phyloP scores from a whole-genome alignment of 495 filamentous ascomycete species.

The Bombardia bombarda region DNA sequence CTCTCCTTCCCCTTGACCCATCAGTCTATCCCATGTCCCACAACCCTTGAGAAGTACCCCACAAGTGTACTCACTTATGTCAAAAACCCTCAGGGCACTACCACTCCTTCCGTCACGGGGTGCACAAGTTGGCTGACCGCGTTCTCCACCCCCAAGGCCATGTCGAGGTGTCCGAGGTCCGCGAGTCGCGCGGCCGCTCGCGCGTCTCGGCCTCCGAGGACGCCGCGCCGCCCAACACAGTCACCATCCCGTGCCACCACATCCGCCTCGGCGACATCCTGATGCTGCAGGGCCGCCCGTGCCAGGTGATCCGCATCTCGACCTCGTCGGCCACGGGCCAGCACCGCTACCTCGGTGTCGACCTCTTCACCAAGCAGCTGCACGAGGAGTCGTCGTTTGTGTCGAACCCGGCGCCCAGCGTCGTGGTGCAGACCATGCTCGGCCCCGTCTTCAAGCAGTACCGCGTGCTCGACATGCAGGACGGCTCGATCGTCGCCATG shows the following conservation, averaged over 20 bases:
- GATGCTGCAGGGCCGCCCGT: slow-evolving; percentile 97
- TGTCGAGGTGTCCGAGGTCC: slow-evolving; percentile 44
- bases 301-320: slow-evolving; percentile 99
- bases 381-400: slow-evolving; percentile 98
- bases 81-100: slow-evolving; percentile 65
- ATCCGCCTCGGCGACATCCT: slow-evolving; percentile 97
- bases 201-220: slow-evolving; percentile 14
- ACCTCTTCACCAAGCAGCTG: slow-evolving; percentile 98
- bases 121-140: slow-evolving; percentile 77
- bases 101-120: slow-evolving; percentile 84
- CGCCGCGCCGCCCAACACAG: slow-evolving; percentile 61
- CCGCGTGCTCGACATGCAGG: slow-evolving; percentile 95
- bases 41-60: no score
- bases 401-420: slow-evolving; percentile 90
- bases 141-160: slow-evolving; percentile 58
- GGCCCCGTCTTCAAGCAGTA: slow-evolving; percentile 99
- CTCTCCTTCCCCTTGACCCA: slow-evolving; percentile 1
- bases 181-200: slow-evolving; percentile 23
- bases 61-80: slow-evolving; percentile 17
- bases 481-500: slow-evolving; percentile 55
- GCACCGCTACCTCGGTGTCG: slow-evolving; percentile 98
- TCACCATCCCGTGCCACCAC: slow-evolving; percentile 98
- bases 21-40: no score
- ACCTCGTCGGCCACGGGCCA: slow-evolving; percentile 96
- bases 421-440: slow-evolving; percentile 98